A percentile compares a stretch with the other conserved stretches of the same genome.
Conservation (phyloP, 345 rosid genomes). For the Bretschneidera sinensis region DNA sequence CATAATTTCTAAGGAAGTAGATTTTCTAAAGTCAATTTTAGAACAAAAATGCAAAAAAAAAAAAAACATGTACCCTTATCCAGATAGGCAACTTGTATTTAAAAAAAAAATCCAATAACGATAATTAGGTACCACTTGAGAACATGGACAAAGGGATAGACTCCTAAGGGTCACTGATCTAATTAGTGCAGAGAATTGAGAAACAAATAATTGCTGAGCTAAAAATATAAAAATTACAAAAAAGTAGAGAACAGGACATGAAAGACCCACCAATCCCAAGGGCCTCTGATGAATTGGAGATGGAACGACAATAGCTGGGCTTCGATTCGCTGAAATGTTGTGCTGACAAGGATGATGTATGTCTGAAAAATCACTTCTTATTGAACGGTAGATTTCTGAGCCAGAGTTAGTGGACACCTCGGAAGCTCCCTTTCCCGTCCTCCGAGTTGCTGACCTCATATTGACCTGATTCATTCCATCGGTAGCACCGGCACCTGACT, state of each 20-base stretch:
- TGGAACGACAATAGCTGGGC: slow-evolving; percentile 39
- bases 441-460: slow-evolving; percentile 22
- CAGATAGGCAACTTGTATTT: no score
- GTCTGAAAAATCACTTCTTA: slow-evolving; percentile 36
- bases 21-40: neutral
- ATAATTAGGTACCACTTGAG: no score
- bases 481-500: slow-evolving; percentile 31
- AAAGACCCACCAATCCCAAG: slow-evolving; percentile 28
- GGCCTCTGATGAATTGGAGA: slow-evolving; percentile 29
- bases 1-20: no score
- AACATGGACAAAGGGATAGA: no score
- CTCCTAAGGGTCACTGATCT: no score
- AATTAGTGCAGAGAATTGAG: no score
- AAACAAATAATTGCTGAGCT: no score
- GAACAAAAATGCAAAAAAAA: neutral
- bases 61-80: neutral
- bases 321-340: slow-evolving; percentile 25
- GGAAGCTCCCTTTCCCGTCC: slow-evolving; percentile 25
- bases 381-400: slow-evolving; percentile 33
- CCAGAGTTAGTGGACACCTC: slow-evolving; percentile 24
- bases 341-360: slow-evolving; percentile 18
- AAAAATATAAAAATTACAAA: no score
- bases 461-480: slow-evolving; percentile 12
- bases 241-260: no score
- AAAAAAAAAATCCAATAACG: no score